Conservation (phyloP, 495 filamentous ascomycete species). For the Podospora anserina region DNA sequence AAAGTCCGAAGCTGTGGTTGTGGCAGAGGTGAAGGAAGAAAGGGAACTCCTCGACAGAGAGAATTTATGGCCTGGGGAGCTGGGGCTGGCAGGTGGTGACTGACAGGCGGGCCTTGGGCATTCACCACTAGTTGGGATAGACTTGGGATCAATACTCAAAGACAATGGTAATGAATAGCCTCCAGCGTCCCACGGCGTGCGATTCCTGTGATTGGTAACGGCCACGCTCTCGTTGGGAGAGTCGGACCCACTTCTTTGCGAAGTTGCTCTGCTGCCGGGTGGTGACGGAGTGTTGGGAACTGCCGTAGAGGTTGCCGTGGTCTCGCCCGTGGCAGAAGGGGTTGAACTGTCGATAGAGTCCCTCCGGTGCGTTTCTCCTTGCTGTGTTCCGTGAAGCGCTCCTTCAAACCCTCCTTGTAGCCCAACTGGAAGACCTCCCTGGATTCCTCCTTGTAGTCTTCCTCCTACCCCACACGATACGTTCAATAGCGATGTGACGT, state of each 20-base stretch:
- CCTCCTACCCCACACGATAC: constrained; percentile 23
- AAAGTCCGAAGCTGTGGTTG: constrained; percentile 27
- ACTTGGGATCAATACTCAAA: constrained; percentile 28
- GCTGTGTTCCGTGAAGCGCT: neutral
- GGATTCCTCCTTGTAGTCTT: neutral
- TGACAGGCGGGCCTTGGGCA: constrained; percentile 13
- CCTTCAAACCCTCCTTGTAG: neutral
- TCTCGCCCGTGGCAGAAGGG: constrained; percentile 26
- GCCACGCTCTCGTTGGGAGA: constrained; percentile 21
- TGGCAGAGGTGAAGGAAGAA: constrained; percentile 40
- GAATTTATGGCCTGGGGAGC: constrained; percentile 39
- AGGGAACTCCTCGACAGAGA: constrained; percentile 41
- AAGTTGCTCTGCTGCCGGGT: constrained; percentile 1
- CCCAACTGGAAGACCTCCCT: neutral
- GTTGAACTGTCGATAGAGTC: constrained; percentile 26
- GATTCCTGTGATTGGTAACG: constrained; percentile 29
- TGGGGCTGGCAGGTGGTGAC: constrained; percentile 36
- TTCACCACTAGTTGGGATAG: constrained; percentile 20
- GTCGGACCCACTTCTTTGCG: constrained; percentile 25
- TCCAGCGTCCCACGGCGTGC: constrained; percentile 48
- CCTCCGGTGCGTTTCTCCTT: constrained; percentile 18
- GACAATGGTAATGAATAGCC: constrained; percentile 40
- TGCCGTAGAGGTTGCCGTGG: constrained; percentile 23
- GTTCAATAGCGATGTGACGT: constrained; percentile 39
- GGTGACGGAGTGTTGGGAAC: constrained; percentile 29